A percentile compares a stretch with the other conserved stretches of the same genome.
These are phyloP conservation scores for Serendipita sp. DNA, from an alignment of 768 basidiomycete genomes.

Conservation along the genomic window DNA sequence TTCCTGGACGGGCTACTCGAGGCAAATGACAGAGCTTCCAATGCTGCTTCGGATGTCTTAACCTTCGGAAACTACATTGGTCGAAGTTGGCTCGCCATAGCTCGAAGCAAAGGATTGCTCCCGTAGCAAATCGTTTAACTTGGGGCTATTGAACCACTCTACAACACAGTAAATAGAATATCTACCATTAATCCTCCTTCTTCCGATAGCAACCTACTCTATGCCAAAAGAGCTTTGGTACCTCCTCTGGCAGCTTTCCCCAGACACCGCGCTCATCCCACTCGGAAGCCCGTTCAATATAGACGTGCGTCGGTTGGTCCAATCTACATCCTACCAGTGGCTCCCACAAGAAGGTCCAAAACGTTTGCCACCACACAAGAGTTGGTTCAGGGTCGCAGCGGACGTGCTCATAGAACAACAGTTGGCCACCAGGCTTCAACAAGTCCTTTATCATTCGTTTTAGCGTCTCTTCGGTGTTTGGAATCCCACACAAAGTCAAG, in stretches of 20 bases:
- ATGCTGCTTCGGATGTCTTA: constrained; percentile 33
- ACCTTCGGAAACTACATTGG: constrained; percentile 44
- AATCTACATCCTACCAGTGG: constrained; percentile 46
- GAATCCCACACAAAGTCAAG: constrained; percentile 49
- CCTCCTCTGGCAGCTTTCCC: constrained; percentile 34
- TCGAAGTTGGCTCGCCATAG: constrained; percentile 56
- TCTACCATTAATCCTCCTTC: background rate
- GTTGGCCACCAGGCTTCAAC: constrained; percentile 45
- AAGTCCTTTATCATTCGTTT: constrained; percentile 30
- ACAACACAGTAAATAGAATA: too few species aligned
- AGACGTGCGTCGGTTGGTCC: constrained; percentile 20
- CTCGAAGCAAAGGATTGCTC: constrained; percentile 47
- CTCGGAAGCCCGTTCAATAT: constrained; percentile 17
- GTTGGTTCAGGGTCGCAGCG: constrained; percentile 14
- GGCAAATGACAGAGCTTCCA: constrained; percentile 28
- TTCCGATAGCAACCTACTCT: constrained; percentile 28
- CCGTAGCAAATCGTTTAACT: background rate
- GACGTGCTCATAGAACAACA: constrained; percentile 62
- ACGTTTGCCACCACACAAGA: constrained; percentile 44
- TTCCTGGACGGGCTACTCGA: constrained; percentile 55
- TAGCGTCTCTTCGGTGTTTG: constrained; percentile 35
- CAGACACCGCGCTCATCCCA: constrained; percentile 36
- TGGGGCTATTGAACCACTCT: too few species aligned
- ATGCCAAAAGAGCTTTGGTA: constrained; percentile 48
- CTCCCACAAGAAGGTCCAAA: constrained; percentile 60